Evolutionary conservation across 768 basidiomycete species (phyloP), one percentile per base, ranked within the genome.

Genomic region (Neoboletus brunneissimus): DNA sequence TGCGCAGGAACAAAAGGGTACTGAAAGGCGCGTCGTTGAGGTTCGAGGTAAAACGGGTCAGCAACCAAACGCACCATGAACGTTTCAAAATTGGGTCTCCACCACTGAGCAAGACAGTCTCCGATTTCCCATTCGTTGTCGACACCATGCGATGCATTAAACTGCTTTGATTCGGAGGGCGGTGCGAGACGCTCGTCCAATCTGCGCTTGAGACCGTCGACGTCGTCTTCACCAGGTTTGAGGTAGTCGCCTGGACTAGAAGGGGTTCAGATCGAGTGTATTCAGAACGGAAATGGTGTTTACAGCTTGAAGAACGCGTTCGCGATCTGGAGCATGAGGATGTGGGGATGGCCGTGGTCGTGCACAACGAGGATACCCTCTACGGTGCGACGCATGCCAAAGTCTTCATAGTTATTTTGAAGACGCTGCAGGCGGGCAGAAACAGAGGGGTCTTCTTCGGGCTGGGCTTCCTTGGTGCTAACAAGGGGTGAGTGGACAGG

Each of bases 271-370:
- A 41, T 8, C 5, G 31, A 43, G 31, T 12, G 35, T 1, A 29
- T 3, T 15, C 13, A 31, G 23, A 13, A 16, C 16, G 0, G 18
- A 41, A 25, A 9, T 13, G 31, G 42, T n/a, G 78, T 89, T 65
- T 65, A 94, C 93, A 99, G 85, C 73, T 98, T 98, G 82, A 98
- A 98, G 74, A 98, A 99, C 16, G 94, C 94, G 71, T 97, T 98
- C 22, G 95, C 97, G 68, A 99, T 97, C 69, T 98, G 97, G 6
- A 98, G 82, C 88, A 98, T 94, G 62, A 99, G 84, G 58, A 98
- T 93, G 67, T 99, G 96, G 1, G 96, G 95, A 67, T 96, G 93
- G 0, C 95, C 96, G 64, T 98, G 95, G 70, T 98, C 94, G 73
- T 97, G 92, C 6, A 94, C 94, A 54, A 95, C 88, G 44, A 72